Conservation (phyloP, 441 rosid species). For the Erodium texanum region DNA sequence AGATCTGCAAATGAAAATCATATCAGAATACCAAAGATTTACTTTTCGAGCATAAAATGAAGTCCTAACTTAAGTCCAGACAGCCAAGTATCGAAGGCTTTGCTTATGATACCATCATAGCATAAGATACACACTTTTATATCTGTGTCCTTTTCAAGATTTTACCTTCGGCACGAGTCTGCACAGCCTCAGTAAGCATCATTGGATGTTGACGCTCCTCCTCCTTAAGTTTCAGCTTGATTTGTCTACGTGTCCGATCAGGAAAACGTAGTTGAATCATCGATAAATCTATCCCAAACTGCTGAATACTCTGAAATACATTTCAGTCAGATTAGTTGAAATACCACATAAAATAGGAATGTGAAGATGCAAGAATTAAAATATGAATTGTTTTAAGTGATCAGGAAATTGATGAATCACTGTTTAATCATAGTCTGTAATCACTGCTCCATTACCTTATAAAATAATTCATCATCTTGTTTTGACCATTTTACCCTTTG, state of each 20-base stretch:
- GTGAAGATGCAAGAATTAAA: too few relatives aligned
- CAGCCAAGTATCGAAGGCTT: too few relatives aligned
- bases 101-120: too few relatives aligned
- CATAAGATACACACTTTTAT: too few relatives aligned
- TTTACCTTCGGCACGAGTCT: slow-evolving; percentile 50
- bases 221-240: slow-evolving; percentile 61
- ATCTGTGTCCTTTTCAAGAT: too few relatives aligned
- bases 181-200: slow-evolving; percentile 55
- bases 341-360: too few relatives aligned
- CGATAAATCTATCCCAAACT: slow-evolving; percentile 81
- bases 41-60: too few relatives aligned
- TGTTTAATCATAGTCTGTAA: too few relatives aligned
- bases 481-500: slow-evolving; percentile 74
- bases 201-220: slow-evolving; percentile 66
- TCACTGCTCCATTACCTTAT: slow-evolving; percentile 23
- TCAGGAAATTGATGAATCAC: too few relatives aligned
- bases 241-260: slow-evolving; percentile 55
- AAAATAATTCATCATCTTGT: slow-evolving; percentile 74
- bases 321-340: not conserved
- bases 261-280: slow-evolving; percentile 76
- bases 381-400: too few relatives aligned
- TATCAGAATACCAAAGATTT: too few relatives aligned
- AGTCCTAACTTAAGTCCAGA: too few relatives aligned
- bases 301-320: slow-evolving; percentile 10
- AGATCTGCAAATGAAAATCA: slow-evolving; percentile 63